Base-by-base conservation (phyloP, 2,329 filamentous ascomycete genomes). In the Fusarium hainanense region DNA sequence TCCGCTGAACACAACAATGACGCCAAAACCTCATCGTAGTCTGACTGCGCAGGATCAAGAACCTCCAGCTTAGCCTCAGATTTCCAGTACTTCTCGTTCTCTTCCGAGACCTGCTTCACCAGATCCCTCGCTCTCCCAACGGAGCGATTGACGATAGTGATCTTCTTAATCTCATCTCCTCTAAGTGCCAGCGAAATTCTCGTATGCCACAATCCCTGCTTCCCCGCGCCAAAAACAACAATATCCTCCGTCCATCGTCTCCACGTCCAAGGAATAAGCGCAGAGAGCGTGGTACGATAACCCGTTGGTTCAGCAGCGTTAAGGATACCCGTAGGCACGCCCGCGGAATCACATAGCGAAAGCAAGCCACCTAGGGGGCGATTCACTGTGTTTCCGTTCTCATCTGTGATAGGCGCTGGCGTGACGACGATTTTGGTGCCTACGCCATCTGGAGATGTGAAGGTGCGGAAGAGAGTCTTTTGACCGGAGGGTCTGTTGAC, bases 121-220 rank as follows among this genome's bases (percentile, higher is more conserved):
- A 74, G 27, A 1, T 50, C 20, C n/a, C 25, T 42, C 1, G 68
- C 61, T 1, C 69, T 43, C 2, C 25, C 42, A 1, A 55, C 30
- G 0, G 76, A 75, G 0, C 76, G 70, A n/a, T 80, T 79, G 1
- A 79, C 75, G 0, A 80, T 42, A 1, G 72, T 79, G 11, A 81
- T 65, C 4, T 25, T 58, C 2, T 58, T 57, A 6, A 80, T 71
- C 16, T 76, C 73, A 1, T 52, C 40, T 0, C 76, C 76, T 5
- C 76, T n/a, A n/a, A n/a, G n/a, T n/a, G n/a, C n/a, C n/a, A n/a
- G n/a, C n/a, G n/a, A n/a, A n/a, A n/a, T n/a, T n/a, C n/a, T n/a
- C n/a, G n/a, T n/a, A n/a, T n/a, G 90, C 90, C 90, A 93, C 74
- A 90, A 88, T 1, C 90, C 91, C 78, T 92, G 90, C 68, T 87